phyloP scores from a whole-genome alignment of 2,329 filamentous ascomycete genomes.

The Chalaropsis thielavioides region DNA sequence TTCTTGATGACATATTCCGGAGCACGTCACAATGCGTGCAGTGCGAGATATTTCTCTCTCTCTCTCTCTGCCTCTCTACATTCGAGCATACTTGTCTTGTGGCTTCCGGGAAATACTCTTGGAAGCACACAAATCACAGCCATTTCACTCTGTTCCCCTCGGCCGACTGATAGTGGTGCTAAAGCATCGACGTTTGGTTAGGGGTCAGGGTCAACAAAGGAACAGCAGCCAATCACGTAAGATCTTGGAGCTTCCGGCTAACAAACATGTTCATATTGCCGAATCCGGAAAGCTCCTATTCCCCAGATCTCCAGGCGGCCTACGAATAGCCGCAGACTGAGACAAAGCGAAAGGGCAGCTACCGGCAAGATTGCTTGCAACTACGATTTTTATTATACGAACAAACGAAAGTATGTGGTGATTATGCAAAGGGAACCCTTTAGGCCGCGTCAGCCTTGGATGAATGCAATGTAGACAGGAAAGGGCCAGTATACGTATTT shows the following conservation, averaged over 20 bases:
- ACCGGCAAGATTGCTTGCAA: neutral
- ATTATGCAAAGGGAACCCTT: no score
- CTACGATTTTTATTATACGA: no score
- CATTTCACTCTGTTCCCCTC: neutral
- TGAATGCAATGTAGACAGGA: no score
- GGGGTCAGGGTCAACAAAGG: neutral
- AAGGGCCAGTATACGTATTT: no score
- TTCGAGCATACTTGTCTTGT: neutral
- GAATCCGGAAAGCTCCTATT: constrained; percentile 13
- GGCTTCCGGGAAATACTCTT: constrained; percentile 15
- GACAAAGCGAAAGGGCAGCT: neutral
- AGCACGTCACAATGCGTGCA: no score
- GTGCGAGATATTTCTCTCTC: no score
- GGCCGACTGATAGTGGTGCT: neutral
- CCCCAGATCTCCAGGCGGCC: neutral
- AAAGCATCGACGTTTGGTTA: neutral
- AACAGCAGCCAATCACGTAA: neutral
- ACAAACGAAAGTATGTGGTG: no score
- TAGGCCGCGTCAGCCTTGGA: no score
- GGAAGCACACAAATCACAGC: neutral
- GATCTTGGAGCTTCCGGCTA: constrained; percentile 16
- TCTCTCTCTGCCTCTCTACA: no score
- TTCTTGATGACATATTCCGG: no score
- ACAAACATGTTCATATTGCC: constrained; percentile 11
- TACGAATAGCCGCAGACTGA: neutral